Base-by-base conservation (phyloP, 768 basidiomycete species). In the Lactifluus subvellereus region DNA sequence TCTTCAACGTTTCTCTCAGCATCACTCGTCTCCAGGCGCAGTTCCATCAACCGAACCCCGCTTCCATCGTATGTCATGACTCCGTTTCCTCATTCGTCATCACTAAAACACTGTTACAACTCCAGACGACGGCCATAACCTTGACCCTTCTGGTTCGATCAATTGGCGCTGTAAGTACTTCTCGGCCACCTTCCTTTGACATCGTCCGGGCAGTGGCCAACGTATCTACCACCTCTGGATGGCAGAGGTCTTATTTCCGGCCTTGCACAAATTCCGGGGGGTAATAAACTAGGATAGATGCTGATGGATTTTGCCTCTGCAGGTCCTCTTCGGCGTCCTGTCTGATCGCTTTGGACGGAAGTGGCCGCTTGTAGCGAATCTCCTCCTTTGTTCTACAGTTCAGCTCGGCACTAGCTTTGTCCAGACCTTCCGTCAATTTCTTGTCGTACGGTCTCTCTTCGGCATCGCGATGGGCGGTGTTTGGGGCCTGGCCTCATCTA, bases 71-170 rank as follows among this genome's bases (percentile, higher is more conserved):
- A 50, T 66, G 76, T 71, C 37, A 13, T 32, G 33, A 7, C 52
- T 42, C 22, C 27, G 16, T 65, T 14, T 50, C 10, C 16, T 52
- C 22, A 8, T 43, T 53, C 22, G 30, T 32, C 49, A 53, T 55
- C 64, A 14, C 47, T 43, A 6, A 27, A 57, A 32, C 11, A 45
- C 33, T 8, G 37, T 38, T 47, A 40, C 40, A 54, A 64, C 18
- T 13, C 22, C 60, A 81, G 80, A 90, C 91, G 53, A 85, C 86
- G 20, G 82, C 91, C 5, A 94, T 98, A 71, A 97, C 95, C 6
- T 79, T 97, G 54, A 97, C 95, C 0, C 79, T 98, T 1, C 83
- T 98, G n/a, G 89, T 98, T 79, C 84, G 95, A 62, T 88, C 90
- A 5, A 76, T 82, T 55, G 89, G 89, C 38, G 88, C 89, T 47